Evolutionary conservation across 2,329 filamentous ascomycete genomes (phyloP), one percentile per base, ranked within the genome.

Genomic region (Cordyceps tenuipes): DNA sequence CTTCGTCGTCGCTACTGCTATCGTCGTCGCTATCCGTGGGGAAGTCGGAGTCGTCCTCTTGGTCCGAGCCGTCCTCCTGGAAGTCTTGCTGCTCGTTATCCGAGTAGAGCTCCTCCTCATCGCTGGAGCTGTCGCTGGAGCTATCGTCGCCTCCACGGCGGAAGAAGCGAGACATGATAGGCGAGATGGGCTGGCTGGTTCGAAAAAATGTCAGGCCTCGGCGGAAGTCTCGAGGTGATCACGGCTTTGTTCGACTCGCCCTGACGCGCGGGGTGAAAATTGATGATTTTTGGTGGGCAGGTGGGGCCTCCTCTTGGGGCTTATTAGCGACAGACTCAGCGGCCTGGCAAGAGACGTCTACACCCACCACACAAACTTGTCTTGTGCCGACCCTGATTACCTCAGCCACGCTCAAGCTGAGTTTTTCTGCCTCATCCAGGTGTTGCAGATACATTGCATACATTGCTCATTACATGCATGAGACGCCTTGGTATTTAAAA

Each of bases 131-230:
- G 78, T 97, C 92, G 82, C 86, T 90, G 72, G 93, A 96, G 85
- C 92, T 97, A 78, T 96, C 92, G 80, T 83, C 81, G 71, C 88
- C 89, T 75, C 89, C 89, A 65, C 61, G 51, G 77, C 91, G 89
- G 83, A 97, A 97, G 79, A 97, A 99, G 80, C 91, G 89, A 83
- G 94, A 97, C 89, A 93, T 94, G 64, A 72, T 89, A 79, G 74
- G 69, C 66, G 64, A 66, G 54, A 48, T 61, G 49, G 57, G 31
- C 60, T 53, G 49, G 54, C 47, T 19, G 56, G 49, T 31, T 19
- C 44, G 50, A 21, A 44, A n/a, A 56, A 43, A 43, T 44, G 58
- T 60, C 52, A 50, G 51, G 55, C 39, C 44, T 59, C 56, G 48
- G 44, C 5, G 44, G 44, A 34, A 59, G n/a, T 59, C 57, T 59